Percentiles rank a stretch among this genome's conserved stretches.
These are phyloP conservation scores for Spiromastix sp. DNA, from an alignment of 2,329 filamentous ascomycete species.

Conservation along the genomic window DNA sequence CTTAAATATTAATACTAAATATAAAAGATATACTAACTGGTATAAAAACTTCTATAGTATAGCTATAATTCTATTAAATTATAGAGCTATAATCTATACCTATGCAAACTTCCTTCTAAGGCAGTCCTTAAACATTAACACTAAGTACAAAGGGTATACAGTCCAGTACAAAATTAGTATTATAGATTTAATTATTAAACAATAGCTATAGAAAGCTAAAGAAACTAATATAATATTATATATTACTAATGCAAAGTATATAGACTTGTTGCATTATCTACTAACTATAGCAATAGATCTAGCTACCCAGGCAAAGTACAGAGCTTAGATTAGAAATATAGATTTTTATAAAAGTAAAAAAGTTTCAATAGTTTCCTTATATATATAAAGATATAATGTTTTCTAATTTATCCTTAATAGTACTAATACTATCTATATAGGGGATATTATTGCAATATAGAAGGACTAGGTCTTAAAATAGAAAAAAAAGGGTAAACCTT, in stretches of 20 bases:
- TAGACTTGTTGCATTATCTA: slow-evolving; percentile 43
- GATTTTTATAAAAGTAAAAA: slow-evolving; percentile 5
- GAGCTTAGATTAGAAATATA: slow-evolving; percentile 4
- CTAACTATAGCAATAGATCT: slow-evolving; percentile 22
- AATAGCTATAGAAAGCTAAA: slow-evolving; percentile 7
- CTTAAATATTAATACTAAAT: no score
- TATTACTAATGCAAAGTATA: slow-evolving; percentile 52
- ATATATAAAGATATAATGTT: neutral
- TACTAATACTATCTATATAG: slow-evolving; percentile 33
- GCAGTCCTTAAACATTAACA: slow-evolving; percentile 47
- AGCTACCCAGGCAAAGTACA: slow-evolving; percentile 26
- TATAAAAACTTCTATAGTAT: no score
- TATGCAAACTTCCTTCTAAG: slow-evolving; percentile 56
- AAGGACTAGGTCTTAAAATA: slow-evolving; percentile 45
- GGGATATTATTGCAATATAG: slow-evolving; percentile 40
- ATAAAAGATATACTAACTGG: no score
- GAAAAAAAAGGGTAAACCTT: slow-evolving; percentile 45
- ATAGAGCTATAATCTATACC: slow-evolving; percentile 48
- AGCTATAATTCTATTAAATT: no score
- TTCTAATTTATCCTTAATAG: slow-evolving; percentile 11
- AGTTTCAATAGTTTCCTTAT: slow-evolving; percentile 4
- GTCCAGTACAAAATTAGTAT: slow-evolving; percentile 46
- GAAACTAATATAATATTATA: slow-evolving; percentile 61
- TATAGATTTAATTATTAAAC: slow-evolving; percentile 21
- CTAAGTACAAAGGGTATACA: slow-evolving; percentile 26